phyloP scores from a whole-genome alignment of 805 yeast species.

The Metschnikowia reukaufii region DNA sequence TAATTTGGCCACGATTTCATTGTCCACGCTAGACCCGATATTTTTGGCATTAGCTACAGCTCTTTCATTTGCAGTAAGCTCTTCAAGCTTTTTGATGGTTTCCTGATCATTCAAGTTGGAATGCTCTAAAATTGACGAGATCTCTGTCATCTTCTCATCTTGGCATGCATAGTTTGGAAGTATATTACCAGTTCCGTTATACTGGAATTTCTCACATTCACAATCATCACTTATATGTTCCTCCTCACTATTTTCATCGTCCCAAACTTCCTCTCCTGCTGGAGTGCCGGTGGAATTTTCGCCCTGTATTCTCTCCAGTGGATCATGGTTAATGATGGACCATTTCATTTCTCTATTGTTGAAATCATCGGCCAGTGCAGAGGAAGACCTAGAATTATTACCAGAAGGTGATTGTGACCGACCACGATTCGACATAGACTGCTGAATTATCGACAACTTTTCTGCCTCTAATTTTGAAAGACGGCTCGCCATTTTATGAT shows the following conservation, averaged over 20 bases:
- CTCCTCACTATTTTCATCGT: conserved; percentile 51
- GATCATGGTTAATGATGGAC: conserved; percentile 72
- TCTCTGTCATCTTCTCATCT: conserved; percentile 41
- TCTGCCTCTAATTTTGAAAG: conserved; percentile 43
- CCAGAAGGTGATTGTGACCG: conserved; percentile 38
- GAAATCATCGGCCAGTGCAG: conserved; percentile 35
- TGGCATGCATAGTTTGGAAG: conserved; percentile 56
- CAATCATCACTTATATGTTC: conserved; percentile 62
- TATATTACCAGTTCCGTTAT: conserved; percentile 58
- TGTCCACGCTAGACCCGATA: conserved; percentile 38
- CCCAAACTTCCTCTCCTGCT: conserved; percentile 16
- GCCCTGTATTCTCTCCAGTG: conserved; percentile 56
- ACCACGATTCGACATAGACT: conserved; percentile 38
- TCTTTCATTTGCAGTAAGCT: conserved; percentile 56
- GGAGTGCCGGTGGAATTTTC: conserved; percentile 10
- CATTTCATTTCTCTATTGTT: conserved; percentile 50
- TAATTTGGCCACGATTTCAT: conserved; percentile 32
- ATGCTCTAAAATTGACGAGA: conserved; percentile 36
- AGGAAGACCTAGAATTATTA: conserved; percentile 33
- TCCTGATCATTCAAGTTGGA: conserved; percentile 45
- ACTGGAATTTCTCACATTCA: conserved; percentile 55
- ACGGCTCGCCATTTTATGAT: conserved; percentile 34
- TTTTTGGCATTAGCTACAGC: conserved; percentile 58
- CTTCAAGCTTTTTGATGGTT: conserved; percentile 53
- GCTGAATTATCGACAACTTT: conserved; percentile 39